Conservation (phyloP, 1,139 yeast genomes). For the Hyphopichia burtonii region DNA sequence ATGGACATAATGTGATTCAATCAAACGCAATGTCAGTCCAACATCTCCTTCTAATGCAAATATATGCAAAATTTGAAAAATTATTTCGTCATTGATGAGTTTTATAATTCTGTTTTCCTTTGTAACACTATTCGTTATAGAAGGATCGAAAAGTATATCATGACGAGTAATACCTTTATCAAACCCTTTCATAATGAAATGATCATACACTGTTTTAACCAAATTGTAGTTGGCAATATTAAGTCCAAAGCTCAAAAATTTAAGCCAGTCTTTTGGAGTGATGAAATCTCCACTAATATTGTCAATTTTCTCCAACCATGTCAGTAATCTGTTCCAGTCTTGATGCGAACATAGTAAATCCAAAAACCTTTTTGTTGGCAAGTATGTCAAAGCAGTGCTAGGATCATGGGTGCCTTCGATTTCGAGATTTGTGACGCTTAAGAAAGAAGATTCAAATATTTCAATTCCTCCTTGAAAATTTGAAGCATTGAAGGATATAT, state of each 20-base stretch:
- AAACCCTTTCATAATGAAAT: slow-evolving; percentile 30
- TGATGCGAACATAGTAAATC: slow-evolving; percentile 11
- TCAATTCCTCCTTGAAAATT: slow-evolving; percentile 25
- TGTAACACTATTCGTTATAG: slow-evolving; percentile 9
- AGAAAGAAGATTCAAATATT: slow-evolving; percentile 12
- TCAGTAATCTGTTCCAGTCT: slow-evolving; percentile 16
- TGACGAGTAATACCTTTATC: slow-evolving; percentile 21
- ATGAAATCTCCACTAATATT: slow-evolving; percentile 1
- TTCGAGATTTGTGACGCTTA: slow-evolving; percentile 3
- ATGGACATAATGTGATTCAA: slow-evolving; percentile 39
- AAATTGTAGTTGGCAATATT: slow-evolving; percentile 23
- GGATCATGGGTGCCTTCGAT: not conserved
- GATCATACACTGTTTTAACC: slow-evolving; percentile 28
- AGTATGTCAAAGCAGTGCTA: not conserved
- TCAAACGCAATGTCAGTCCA: slow-evolving; percentile 29
- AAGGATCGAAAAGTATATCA: slow-evolving; percentile 19
- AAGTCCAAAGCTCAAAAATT: slow-evolving; percentile 23
- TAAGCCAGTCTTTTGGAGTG: slow-evolving; percentile 18
- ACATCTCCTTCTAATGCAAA: slow-evolving; percentile 41
- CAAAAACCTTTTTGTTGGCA: slow-evolving; percentile 17
- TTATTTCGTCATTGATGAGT: slow-evolving; percentile 14
- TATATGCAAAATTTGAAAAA: slow-evolving; percentile 28
- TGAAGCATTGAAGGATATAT: slow-evolving; percentile 21
- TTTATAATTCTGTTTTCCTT: slow-evolving; percentile 7
- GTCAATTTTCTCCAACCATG: slow-evolving; percentile 12